These are phyloP conservation scores for Hyphodiscus sp. DNA, from an alignment of 2,329 filamentous ascomycete species.

Conservation along the genomic window DNA sequence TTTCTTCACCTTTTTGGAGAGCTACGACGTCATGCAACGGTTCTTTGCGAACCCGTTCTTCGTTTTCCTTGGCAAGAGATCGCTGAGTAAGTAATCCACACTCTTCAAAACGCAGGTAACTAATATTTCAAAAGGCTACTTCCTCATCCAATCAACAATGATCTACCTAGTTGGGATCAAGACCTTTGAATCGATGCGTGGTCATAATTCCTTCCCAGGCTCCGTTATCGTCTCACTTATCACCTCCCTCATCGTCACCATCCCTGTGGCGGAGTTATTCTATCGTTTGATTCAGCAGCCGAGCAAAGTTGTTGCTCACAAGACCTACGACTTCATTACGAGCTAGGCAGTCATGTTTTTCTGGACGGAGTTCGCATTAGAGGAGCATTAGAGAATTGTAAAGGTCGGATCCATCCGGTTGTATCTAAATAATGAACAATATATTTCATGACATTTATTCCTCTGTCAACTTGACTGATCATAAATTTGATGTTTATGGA, in stretches of 20 bases:
- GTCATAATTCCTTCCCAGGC: background rate
- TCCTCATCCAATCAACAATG: constrained; percentile 35
- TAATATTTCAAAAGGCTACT: constrained; percentile 29
- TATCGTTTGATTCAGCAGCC: background rate
- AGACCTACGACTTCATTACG: background rate
- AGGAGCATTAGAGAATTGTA: background rate
- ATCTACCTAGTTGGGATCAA: constrained; percentile 38
- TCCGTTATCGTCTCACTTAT: background rate
- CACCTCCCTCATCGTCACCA: background rate
- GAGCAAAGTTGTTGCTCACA: background rate
- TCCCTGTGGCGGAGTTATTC: background rate
- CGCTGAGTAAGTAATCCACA: constrained; percentile 34
- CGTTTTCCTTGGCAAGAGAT: constrained; percentile 34
- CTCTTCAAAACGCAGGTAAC: background rate
- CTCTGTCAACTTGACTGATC: no score
- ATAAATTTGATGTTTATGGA: no score
- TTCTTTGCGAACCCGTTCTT: constrained; percentile 32
- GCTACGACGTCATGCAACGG: constrained; percentile 30
- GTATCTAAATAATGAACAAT: background rate
- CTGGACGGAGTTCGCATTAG: background rate
- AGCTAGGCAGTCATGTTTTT: background rate
- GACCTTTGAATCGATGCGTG: constrained; percentile 18
- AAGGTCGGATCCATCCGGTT: background rate
- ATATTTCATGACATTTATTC: no score
- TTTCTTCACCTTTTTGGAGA: constrained; percentile 36